Base-by-base conservation (phyloP, 108 stramenopile genomes). In the Schizochytrium sp. region DNA sequence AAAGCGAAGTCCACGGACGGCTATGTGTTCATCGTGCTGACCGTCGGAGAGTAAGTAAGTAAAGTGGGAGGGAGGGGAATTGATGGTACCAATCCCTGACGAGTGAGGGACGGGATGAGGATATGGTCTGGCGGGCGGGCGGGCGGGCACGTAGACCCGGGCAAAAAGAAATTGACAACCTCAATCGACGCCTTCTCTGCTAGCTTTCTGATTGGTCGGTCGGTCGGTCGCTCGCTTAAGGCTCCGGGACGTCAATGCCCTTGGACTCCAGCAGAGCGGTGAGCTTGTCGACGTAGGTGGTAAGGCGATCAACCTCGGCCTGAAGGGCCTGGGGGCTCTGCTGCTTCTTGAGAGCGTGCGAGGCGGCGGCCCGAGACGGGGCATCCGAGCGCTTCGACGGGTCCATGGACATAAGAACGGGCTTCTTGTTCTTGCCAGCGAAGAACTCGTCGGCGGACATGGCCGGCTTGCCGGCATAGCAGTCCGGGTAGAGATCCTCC, bases 401-500 rank as follows among this genome's bases (percentile, higher is more conserved):
- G 91, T 98, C 93, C 83, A 99, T 90, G 72, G 92, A 92, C 95
- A 96, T 96, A 47, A 91, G 94, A 41, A 93, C 89, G 16, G 98
- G 98, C 6, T 88, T 57, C 91, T 97, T 96, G 43, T 96, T 94
- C 43, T 95, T 95, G 72, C 99, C 99, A 16, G 88, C 93, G 59
- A 94, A 45, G 98, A 98, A 99, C 90, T 98, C 96, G 23, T 95
- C 96, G 29, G 95, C 97, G 8, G 96, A 92, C 90, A 97, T 97
- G n/a, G 98, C 94, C 43, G 98, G 95, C 59, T 88, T 92, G 43
- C 92, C 91, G 43, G 97, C 92, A 12, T 94, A 93, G 58, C 95
- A 91, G 72, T 97, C 96, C 53, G 99, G 99, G 94, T 96, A 99
- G 76, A 99, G 97, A 90, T 99, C 98, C 58, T 97, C 96, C 92